phyloP scores from a whole-genome alignment of 768 basidiomycete species.

The Dendrothele bispora region DNA sequence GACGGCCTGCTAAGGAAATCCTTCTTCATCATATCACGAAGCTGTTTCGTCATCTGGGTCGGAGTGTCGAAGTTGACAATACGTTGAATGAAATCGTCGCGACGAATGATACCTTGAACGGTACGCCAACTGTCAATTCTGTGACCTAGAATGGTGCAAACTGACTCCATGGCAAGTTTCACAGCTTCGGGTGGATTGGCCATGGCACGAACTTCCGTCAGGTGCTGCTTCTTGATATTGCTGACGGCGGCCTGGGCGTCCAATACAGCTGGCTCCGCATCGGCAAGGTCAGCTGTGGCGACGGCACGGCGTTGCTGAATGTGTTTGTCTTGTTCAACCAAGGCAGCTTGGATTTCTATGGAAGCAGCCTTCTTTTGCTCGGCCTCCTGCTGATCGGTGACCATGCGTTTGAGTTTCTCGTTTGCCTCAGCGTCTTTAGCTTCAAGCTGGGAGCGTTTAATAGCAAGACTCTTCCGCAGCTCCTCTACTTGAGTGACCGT shows the following conservation, averaged over 20 bases:
- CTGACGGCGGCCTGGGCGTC: constrained; percentile 97
- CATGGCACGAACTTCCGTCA: constrained; percentile 98
- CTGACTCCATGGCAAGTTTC: constrained; percentile 98
- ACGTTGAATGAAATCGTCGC: constrained; percentile 94
- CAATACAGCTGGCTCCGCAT: constrained; percentile 95
- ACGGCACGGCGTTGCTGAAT: constrained; percentile 87
- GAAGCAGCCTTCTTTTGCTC: constrained; percentile 98
- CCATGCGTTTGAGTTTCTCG: constrained; percentile 97
- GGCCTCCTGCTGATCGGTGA: constrained; percentile 96
- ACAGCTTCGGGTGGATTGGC: constrained; percentile 98
- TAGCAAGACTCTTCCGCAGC: constrained; percentile 90
- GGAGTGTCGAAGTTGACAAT: constrained; percentile 96
- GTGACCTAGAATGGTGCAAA: constrained; percentile 94
- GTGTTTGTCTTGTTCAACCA: constrained; percentile 86
- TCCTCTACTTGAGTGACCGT: constrained; percentile 98
- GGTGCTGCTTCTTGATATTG: constrained; percentile 92
- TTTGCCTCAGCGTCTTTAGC: constrained; percentile 96
- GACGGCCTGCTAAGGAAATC: constrained; percentile 90
- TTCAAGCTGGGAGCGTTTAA: constrained; percentile 89
- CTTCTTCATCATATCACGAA: constrained; percentile 89
- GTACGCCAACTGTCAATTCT: constrained; percentile 97
- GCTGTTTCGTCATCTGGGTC: constrained; percentile 82
- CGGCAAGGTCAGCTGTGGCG: constrained; percentile 93
- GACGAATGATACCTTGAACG: constrained; percentile 92
- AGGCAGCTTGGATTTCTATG: constrained; percentile 91